A percentile compares a stretch with the other conserved stretches of the same genome.
Evolutionary conservation across 495 filamentous ascomycete genomes (phyloP).

Genomic region (Lichina pygmaea): DNA sequence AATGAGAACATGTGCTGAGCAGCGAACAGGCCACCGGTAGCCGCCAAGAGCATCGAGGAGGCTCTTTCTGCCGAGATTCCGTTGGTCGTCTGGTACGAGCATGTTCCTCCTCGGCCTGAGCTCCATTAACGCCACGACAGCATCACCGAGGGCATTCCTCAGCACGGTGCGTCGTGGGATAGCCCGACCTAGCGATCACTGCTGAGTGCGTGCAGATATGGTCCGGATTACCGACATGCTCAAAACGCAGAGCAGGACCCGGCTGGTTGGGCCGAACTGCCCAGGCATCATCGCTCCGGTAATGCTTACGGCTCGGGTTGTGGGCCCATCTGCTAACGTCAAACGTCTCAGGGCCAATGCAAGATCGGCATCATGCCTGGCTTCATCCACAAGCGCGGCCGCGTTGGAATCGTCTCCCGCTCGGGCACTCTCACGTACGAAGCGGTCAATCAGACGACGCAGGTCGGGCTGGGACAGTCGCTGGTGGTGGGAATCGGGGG

Average conservation of each 20-base stretch:
- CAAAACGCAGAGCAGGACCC: conserved; percentile 91
- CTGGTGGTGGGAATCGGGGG: conserved; percentile 96
- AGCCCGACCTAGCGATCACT: too few relatives aligned
- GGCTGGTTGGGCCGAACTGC: conserved; percentile 92
- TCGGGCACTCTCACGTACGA: conserved; percentile 98
- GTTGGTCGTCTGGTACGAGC: conserved; percentile 57
- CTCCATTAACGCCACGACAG: conserved; percentile 10
- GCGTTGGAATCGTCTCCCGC: conserved; percentile 92
- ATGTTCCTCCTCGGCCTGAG: neutral
- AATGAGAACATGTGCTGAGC: conserved; percentile 1
- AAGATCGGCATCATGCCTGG: conserved; percentile 99
- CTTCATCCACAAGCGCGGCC: conserved; percentile 98
- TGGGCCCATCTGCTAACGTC: conserved; percentile 3
- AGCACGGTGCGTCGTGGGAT: conserved; percentile 41
- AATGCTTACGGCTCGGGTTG: conserved; percentile 9
- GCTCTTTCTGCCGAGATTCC: conserved; percentile 78
- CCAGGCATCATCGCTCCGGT: conserved; percentile 86
- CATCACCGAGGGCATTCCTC: conserved; percentile 95
- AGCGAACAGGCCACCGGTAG: conserved; percentile 46
- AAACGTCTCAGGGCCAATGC: conserved; percentile 54
- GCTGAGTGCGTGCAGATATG: conserved; percentile 42
- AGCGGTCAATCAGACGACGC: conserved; percentile 97
- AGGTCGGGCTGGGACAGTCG: conserved; percentile 86
- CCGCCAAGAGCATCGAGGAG: conserved; percentile 88
- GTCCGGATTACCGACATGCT: conserved; percentile 95